Conservation (phyloP, 345 rosid species). For the Raphanus sativus region DNA sequence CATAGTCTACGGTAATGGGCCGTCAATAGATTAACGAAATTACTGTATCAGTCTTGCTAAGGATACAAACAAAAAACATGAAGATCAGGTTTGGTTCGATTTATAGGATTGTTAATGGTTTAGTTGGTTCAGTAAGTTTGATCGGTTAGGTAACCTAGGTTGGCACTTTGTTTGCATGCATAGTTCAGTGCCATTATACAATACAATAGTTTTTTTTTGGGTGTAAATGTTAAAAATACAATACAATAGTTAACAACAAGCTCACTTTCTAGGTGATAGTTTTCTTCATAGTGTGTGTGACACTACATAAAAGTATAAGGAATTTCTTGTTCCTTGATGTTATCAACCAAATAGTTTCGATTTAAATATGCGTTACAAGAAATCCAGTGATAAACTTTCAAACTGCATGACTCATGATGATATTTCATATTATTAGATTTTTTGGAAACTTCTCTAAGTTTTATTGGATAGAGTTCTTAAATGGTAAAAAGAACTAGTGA, state of each 20-base stretch:
- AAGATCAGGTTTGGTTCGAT: conserved; percentile 20
- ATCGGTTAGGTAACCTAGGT: conserved; percentile 5
- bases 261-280: neutral
- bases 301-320: neutral
- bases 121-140: neutral
- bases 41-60: neutral
- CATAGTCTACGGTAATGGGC: neutral
- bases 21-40: neutral
- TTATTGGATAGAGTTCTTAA: neutral
- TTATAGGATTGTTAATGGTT: neutral
- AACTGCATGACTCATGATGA: neutral
- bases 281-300: neutral
- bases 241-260: neutral
- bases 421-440: neutral
- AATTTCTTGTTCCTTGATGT: neutral
- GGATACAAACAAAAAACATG: neutral
- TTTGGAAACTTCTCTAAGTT: neutral
- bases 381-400: neutral
- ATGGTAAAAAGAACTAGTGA: neutral
- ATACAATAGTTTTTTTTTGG: neutral
- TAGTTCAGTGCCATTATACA: neutral
- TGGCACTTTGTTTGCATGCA: neutral
- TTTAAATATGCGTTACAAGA: neutral
- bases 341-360: neutral
- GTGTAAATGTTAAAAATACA: too few relatives aligned